Evolutionary conservation across 2,329 filamentous ascomycete genomes (phyloP).

Genomic region (Fusarium irregulare): DNA sequence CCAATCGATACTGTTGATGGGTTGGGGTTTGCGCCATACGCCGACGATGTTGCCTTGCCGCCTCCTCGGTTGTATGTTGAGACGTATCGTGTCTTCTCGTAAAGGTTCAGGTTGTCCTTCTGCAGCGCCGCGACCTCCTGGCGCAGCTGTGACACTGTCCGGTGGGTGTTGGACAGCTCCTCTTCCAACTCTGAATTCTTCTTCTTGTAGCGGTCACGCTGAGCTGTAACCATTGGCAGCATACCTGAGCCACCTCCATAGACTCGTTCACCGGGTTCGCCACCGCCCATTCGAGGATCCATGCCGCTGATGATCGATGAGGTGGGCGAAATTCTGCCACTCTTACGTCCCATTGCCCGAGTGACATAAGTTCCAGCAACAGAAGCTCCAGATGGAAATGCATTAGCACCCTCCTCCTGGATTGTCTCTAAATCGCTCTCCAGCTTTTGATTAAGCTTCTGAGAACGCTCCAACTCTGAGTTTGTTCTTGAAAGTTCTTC

Average conservation of each 20-base stretch:
- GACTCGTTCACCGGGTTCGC: constrained; percentile 67
- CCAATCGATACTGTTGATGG: constrained; percentile 75
- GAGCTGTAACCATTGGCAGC: constrained; percentile 96
- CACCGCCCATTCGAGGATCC: constrained; percentile 69
- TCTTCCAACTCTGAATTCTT: constrained; percentile 91
- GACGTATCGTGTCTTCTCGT: constrained; percentile 97
- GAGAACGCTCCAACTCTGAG: constrained; percentile 85
- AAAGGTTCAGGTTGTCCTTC: constrained; percentile 94
- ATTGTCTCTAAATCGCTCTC: constrained; percentile 91
- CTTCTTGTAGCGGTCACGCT: constrained; percentile 98
- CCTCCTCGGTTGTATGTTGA: constrained; percentile 87
- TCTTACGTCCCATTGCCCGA: constrained; percentile 69
- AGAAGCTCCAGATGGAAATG: constrained; percentile 89
- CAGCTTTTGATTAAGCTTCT: constrained; percentile 85
- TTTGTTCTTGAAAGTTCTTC: constrained; percentile 86
- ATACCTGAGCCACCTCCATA: constrained; percentile 83
- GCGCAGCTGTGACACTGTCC: constrained; percentile 83
- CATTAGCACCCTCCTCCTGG: constrained; percentile 85
- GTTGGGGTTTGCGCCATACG: constrained; percentile 78
- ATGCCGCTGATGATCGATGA: constrained; percentile 99
- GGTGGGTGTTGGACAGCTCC: constrained; percentile 86
- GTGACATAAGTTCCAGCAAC: constrained; percentile 91
- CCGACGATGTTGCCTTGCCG: constrained; percentile 69
- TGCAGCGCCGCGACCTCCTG: constrained; percentile 93
- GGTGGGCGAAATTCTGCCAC: constrained; percentile 83